These are phyloP conservation scores for Xerocomus spinulosus DNA, from an alignment of 768 basidiomycete species.

Conservation along the genomic window DNA sequence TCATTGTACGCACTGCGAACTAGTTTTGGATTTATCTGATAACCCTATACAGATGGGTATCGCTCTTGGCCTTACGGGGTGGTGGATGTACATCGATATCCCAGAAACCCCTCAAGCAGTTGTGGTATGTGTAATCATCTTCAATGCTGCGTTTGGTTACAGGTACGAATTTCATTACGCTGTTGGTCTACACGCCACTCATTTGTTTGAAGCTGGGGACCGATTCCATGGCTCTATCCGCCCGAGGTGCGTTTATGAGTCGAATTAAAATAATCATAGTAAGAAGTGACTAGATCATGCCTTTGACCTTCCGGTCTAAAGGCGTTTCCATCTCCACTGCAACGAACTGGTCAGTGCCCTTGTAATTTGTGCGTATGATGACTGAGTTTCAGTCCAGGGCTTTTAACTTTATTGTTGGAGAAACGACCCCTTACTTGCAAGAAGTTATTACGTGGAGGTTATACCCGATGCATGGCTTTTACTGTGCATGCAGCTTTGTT, in stretches of 20 bases:
- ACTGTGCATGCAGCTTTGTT: constrained; percentile 82
- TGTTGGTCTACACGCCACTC: neutral
- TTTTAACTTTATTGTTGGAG: constrained; percentile 90
- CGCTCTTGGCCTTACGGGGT: constrained; percentile 76
- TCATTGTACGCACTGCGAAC: constrained; percentile 48
- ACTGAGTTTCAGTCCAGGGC: constrained; percentile 35
- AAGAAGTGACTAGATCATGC: constrained; percentile 66
- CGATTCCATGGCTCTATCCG: constrained; percentile 83
- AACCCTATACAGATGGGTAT: constrained; percentile 62
- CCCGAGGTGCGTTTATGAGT: constrained; percentile 54
- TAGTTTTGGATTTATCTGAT: constrained; percentile 5
- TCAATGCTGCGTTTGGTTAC: constrained; percentile 92
- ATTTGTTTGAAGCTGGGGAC: constrained; percentile 58
- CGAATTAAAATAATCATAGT: neutral
- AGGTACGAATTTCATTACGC: constrained; percentile 39
- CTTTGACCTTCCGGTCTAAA: constrained; percentile 83
- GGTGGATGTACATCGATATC: constrained; percentile 91
- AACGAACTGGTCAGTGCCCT: constrained; percentile 53
- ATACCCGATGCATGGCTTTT: constrained; percentile 95
- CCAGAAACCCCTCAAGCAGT: constrained; percentile 83
- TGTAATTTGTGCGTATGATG: neutral
- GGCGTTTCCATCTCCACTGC: constrained; percentile 95
- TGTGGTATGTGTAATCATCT: constrained; percentile 83
- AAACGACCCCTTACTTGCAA: constrained; percentile 81
- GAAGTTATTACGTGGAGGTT: constrained; percentile 85